These are phyloP conservation scores for Tetracentron sinense DNA, from an alignment of 164 flowering plant genomes.

Conservation along the genomic window DNA sequence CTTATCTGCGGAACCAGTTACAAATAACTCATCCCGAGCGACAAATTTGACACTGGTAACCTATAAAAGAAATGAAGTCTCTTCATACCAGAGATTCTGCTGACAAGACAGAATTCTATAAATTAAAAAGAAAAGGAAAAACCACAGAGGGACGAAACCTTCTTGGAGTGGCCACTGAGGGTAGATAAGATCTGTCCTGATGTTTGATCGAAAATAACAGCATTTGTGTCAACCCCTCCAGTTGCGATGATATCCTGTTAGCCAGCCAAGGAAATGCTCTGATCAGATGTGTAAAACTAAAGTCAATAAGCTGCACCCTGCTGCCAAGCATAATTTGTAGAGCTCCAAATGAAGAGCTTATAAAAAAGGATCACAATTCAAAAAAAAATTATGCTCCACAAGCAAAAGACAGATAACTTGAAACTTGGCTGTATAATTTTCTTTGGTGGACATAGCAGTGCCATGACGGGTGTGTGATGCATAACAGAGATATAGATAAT, in stretches of 20 bases:
- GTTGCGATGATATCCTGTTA: constrained; percentile 94
- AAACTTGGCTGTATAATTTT: no score
- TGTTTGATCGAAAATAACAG: constrained; percentile 71
- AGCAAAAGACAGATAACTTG: background rate
- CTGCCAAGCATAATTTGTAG: background rate
- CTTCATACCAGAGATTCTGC: constrained; percentile 3
- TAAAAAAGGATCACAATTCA: no score
- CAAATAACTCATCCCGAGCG: constrained; percentile 51
- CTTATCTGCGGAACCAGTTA: constrained; percentile 95
- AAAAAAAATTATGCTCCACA: background rate
- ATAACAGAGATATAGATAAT: no score
- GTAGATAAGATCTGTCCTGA: constrained; percentile 85
- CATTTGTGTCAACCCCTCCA: constrained; percentile 88
- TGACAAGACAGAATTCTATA: background rate
- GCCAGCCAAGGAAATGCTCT: constrained; percentile 6
- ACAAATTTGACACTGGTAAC: constrained; percentile 86
- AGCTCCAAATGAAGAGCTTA: background rate
- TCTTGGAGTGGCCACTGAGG: constrained; percentile 93
- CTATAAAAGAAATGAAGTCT: constrained; percentile 30
- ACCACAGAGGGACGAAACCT: constrained; percentile 37
- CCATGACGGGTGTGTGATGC: no score
- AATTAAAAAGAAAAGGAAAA: no score
- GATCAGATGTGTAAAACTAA: constrained; percentile 9
- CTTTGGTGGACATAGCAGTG: no score
- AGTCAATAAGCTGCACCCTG: background rate